Evolutionary conservation across 2,329 filamentous ascomycete genomes (phyloP), one percentile per base, ranked within the genome.

Genomic region (Verticillium albo-atrum): DNA sequence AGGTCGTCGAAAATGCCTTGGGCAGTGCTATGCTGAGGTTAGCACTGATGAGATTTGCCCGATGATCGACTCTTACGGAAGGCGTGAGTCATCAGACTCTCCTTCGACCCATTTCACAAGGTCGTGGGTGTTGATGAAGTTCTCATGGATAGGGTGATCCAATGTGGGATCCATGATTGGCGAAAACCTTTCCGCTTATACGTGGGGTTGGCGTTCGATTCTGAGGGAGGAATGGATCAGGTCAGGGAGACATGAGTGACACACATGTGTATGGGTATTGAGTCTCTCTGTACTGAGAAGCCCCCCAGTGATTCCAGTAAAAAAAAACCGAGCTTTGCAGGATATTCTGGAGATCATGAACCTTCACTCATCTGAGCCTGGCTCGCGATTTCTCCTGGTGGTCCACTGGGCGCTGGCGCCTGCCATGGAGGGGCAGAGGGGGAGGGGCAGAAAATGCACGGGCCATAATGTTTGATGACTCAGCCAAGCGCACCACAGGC

Each of bases 1-100:
- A 86, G 76, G 55, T 74, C 72, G 15, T 77, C 67, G 66, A 85
- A 84, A 5, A 83, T 68, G 34, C 68, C 68, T 61, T 76, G 66
- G 25, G 76, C 79, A 63, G 66, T 60, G 37, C 71, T 74, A 55
- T 32, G 17, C 50, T 3, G 26, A 54, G 6, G 57, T 60, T 30
- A 20, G 20, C n/a, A 15, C 6, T n/a, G 14, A 12, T 32, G 42
- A 42, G 23, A 42, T 14, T 28, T 20, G 30, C 7, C 3, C 20
- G 54, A 26, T 10, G 3, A 5, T 53, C 6, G 28, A 55, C 32
- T 59, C 74, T 68, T 68, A 79, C 78, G 68, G 70, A 65, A 64
- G 54, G 62, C 78, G 76, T 12, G 61, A 63, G 54, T 70, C 64
- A 59, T 58, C 63, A 30, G 71, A 66, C 55, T 77, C 74, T n/a